A percentile compares a stretch with the other conserved stretches of the same genome.
Conservation (phyloP, 331 rosid species). For the Quercus tomentella region DNA sequence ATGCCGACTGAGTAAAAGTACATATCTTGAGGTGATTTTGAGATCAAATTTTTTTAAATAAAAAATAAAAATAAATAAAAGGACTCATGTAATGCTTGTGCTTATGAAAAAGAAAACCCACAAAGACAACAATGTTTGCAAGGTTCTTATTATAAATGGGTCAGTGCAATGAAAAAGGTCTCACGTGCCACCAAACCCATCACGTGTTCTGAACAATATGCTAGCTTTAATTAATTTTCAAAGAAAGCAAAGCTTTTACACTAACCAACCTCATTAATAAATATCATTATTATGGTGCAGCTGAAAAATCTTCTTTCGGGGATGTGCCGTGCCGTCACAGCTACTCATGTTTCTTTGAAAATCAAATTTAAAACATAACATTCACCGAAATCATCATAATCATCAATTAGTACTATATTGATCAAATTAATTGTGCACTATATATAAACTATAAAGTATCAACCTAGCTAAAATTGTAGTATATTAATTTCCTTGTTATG, state of each 20-base stretch:
- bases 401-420: background rate
- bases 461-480: background rate
- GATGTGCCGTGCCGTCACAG: constrained; percentile 79
- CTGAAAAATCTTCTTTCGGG: constrained; percentile 25
- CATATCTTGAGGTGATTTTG: no score
- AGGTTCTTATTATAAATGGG: background rate
- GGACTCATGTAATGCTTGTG: no score
- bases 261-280: constrained; percentile 35
- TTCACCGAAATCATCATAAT: background rate
- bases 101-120: background rate
- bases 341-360: constrained; percentile 59
- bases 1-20: background rate
- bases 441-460: background rate
- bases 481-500: background rate
- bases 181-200: constrained; percentile 30
- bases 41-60: no score
- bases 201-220: constrained; percentile 23
- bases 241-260: constrained; percentile 30
- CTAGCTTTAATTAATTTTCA: constrained; percentile 25
- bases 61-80: no score
- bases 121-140: background rate
- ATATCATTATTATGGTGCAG: constrained; percentile 30
- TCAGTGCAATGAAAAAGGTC: background rate
- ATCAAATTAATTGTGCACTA: constrained; percentile 6
- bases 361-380: background rate